Evolutionary conservation across 257 asterid genomes (phyloP).

Genomic region (Jaltomata sinuosa): DNA sequence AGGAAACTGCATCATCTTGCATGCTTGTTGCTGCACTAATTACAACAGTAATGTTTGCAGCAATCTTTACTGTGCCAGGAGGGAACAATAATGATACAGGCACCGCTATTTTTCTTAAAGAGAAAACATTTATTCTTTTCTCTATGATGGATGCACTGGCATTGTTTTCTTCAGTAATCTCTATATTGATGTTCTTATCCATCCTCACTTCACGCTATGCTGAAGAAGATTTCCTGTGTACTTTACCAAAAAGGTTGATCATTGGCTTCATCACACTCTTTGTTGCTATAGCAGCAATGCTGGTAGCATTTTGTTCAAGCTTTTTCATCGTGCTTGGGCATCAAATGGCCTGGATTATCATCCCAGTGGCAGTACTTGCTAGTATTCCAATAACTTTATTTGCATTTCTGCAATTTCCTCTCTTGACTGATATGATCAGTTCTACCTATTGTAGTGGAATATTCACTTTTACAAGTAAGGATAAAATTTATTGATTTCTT

Average conservation of each 20-base stretch:
- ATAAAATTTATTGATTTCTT: neutral
- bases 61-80: slow-evolving; percentile 26
- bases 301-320: slow-evolving; percentile 23
- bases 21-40: slow-evolving; percentile 29
- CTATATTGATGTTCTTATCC: slow-evolving; percentile 25
- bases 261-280: slow-evolving; percentile 24
- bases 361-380: slow-evolving; percentile 16
- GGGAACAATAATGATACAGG: slow-evolving; percentile 18
- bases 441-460: slow-evolving; percentile 23
- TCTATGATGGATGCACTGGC: slow-evolving; percentile 12
- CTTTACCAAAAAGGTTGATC: slow-evolving; percentile 21
- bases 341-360: slow-evolving; percentile 11
- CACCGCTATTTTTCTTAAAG: slow-evolving; percentile 8
- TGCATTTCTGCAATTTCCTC: slow-evolving; percentile 21
- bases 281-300: slow-evolving; percentile 23
- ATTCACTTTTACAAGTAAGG: neutral
- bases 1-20: slow-evolving; percentile 26
- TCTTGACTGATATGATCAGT: slow-evolving; percentile 19
- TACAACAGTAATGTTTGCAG: slow-evolving; percentile 25
- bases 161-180: slow-evolving; percentile 20
- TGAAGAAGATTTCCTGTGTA: slow-evolving; percentile 23
- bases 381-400: slow-evolving; percentile 16
- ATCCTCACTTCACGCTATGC: slow-evolving; percentile 36
- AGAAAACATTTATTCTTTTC: slow-evolving; percentile 17
- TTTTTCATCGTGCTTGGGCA: slow-evolving; percentile 16